Percentiles rank a stretch among this genome's conserved stretches.
These are phyloP conservation scores for Flaveria ramosissima DNA, from an alignment of 129 eudicot species.

Conservation along the genomic window DNA sequence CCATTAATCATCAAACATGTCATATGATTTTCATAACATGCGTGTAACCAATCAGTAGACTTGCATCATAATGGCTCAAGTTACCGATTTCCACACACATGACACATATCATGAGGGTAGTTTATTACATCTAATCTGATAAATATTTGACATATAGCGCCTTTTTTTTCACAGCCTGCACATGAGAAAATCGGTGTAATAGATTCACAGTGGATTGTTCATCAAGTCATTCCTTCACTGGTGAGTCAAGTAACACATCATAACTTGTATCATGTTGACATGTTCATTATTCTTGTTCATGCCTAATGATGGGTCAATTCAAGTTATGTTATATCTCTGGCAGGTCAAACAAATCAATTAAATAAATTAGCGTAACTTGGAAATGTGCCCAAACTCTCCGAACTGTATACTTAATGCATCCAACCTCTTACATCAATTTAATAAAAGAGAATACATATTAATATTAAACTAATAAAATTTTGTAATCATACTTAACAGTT, in stretches of 20 bases:
- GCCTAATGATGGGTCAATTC: not conserved
- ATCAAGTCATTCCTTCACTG: slow-evolving; percentile 55
- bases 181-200: slow-evolving; percentile 71
- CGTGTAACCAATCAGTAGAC: too few relatives aligned
- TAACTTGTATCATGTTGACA: slow-evolving; percentile 1
- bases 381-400: not conserved
- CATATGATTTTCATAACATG: not conserved
- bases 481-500: not conserved
- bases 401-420: not conserved
- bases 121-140: not conserved
- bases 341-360: too few relatives aligned
- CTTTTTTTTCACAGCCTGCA: slow-evolving; percentile 51
- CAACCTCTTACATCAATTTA: not conserved
- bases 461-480: not conserved
- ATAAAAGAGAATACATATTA: not conserved
- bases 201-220: slow-evolving; percentile 72
- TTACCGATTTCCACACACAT: too few relatives aligned
- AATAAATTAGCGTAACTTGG: not conserved
- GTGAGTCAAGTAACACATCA: slow-evolving; percentile 43
- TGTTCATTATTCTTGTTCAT: slow-evolving; percentile 5
- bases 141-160: not conserved
- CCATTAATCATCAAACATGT: not conserved
- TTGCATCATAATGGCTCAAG: not conserved
- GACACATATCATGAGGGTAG: not conserved
- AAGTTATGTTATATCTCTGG: not conserved